Percentiles rank a stretch among this genome's conserved stretches.
phyloP scores from a whole-genome alignment of 2,329 filamentous ascomycete genomes.

The Paecilomyces formosus region DNA sequence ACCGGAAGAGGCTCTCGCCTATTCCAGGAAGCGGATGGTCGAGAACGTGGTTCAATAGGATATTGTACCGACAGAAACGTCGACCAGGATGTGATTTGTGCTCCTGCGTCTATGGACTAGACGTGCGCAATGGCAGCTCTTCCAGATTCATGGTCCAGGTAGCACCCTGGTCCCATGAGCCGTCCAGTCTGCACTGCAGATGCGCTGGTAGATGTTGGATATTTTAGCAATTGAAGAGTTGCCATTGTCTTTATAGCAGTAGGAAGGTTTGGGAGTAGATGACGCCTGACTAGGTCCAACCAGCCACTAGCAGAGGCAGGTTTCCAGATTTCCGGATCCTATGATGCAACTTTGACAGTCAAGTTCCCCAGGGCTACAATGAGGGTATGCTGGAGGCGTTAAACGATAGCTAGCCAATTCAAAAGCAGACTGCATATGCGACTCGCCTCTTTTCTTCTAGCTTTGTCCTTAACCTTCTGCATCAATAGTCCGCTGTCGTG shows the following conservation, averaged over 20 bases:
- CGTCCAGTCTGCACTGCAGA: background rate
- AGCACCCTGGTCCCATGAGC: background rate
- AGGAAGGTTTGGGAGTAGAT: background rate
- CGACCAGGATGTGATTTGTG: background rate
- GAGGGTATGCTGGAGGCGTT: background rate
- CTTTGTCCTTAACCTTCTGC: background rate
- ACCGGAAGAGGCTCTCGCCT: background rate
- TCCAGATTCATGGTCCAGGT: background rate
- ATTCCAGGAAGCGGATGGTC: background rate
- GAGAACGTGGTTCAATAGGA: conserved; percentile 8
- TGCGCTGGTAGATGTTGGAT: background rate
- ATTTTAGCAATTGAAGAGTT: background rate
- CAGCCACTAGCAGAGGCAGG: background rate
- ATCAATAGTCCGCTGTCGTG: background rate
- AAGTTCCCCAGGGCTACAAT: background rate
- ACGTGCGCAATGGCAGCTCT: background rate
- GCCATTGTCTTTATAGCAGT: background rate
- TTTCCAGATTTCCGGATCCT: background rate
- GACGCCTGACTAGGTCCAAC: background rate
- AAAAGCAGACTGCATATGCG: background rate
- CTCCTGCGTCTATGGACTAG: background rate
- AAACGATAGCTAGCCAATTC: background rate
- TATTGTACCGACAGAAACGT: background rate
- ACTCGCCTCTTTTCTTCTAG: background rate
- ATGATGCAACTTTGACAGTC: background rate